These are phyloP conservation scores for Ganoderma sp. DNA, from an alignment of 1,284 basidiomycete genomes.

Conservation along the genomic window DNA sequence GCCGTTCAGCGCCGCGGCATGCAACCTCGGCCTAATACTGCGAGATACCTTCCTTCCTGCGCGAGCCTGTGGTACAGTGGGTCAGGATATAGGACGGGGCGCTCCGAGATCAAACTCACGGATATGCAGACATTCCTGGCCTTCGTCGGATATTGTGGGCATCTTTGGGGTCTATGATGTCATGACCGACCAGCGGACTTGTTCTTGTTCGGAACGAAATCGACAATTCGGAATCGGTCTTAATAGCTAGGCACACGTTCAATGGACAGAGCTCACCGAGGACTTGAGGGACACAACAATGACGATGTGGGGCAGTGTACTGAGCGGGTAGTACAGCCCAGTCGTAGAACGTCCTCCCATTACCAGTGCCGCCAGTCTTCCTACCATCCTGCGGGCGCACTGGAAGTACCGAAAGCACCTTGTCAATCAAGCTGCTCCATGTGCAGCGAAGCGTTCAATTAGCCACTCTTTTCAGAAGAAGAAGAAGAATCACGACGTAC, in stretches of 20 bases:
- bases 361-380: background rate
- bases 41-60: background rate
- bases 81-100: background rate
- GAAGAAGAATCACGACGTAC: background rate
- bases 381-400: background rate
- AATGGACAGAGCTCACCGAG: background rate
- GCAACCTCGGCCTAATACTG: background rate
- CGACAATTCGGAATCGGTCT: background rate
- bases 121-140: background rate
- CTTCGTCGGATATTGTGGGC: conserved; percentile 6
- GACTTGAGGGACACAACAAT: background rate
- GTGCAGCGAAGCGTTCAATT: background rate
- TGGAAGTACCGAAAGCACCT: background rate
- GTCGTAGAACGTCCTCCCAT: background rate
- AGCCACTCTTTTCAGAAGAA: background rate
- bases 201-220: background rate
- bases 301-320: background rate
- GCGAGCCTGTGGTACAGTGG: background rate
- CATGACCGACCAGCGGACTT: background rate
- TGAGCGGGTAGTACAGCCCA: background rate
- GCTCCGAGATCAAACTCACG: background rate
- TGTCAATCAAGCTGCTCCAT: background rate
- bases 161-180: background rate
- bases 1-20: background rate
- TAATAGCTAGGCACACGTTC: background rate